Evolutionary conservation across 192 early-diverging fungal species (phyloP), one percentile per base, ranked within the genome.

Genomic region (Coemansia pectinata): DNA sequence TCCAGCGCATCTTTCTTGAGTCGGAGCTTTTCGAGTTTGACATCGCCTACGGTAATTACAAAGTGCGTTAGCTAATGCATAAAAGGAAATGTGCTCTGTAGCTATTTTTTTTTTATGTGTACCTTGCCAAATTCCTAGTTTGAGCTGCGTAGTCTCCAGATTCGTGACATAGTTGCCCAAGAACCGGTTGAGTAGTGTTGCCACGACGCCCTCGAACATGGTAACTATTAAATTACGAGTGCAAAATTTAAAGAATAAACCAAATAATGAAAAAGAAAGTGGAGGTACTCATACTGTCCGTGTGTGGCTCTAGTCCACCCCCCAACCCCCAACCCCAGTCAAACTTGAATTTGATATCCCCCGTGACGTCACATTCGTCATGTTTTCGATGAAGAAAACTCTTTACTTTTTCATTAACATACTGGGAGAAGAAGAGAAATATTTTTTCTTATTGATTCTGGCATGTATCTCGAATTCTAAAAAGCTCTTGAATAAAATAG

Each of bases 91-190:
- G 11, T 31, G 4, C 15, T 31, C 1, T 42, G 41, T 42, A 27
- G 27, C 27, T 27, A 27, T 19, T 39, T 7, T 19, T 39, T 7
- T 50, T 34, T 12, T 39, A 4, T n/a, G 64, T 73, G n/a, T 90
- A 93, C 94, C 95, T 70, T 90, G 88, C 97, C 96, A 99, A 55
- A 99, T 93, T 34, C 91, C 96, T 62, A 99, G 90, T 66, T 93
- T 93, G 65, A 99, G 90, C 88, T 99, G 96, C 58, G 89, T 93
- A 33, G 92, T 92, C 70, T 97, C 94, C 25, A 99, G 87, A 81
- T 98, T 96, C 38, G 90, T 90, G 45, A 97, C 94, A 88, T 97
- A 97, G 71, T 95, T 94, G 45, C 96, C 96, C 36, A 98, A 89
- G 70, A 98, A 87, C 58, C 88, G 85, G 70, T 94, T 94, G 61